phyloP scores from a whole-genome alignment of 805 yeast genomes.

The Candida anglica region DNA sequence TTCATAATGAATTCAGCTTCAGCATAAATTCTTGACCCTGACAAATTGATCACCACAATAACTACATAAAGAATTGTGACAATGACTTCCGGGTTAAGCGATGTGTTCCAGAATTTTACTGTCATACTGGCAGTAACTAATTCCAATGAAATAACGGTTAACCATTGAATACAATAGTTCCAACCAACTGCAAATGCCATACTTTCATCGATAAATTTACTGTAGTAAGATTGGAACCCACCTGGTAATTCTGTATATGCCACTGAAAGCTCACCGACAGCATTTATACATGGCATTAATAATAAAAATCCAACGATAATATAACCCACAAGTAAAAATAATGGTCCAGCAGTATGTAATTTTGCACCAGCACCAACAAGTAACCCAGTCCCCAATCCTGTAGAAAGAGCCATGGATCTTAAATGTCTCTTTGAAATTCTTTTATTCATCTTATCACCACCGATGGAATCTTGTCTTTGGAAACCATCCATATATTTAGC shows the following conservation, averaged over 20 bases:
- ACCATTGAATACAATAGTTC: conserved; percentile 31
- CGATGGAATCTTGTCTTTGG: conserved; percentile 1
- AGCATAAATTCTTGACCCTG: conserved; percentile 25
- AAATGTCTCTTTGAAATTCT: conserved; percentile 18
- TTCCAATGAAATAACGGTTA: conserved; percentile 22
- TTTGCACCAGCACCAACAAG: conserved; percentile 26
- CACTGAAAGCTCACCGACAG: conserved; percentile 23
- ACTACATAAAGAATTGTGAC: conserved; percentile 21
- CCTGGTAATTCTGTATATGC: conserved; percentile 23
- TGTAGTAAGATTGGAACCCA: conserved; percentile 24
- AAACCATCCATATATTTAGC: conserved; percentile 1
- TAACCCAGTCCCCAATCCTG: conserved; percentile 29
- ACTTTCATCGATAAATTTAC: conserved; percentile 32
- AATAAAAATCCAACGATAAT: conserved; percentile 15
- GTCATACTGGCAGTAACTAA: conserved; percentile 24
- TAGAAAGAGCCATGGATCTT: conserved; percentile 23
- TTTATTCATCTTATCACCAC: conserved; percentile 1
- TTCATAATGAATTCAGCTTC: conserved; percentile 28
- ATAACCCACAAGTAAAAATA: conserved; percentile 10
- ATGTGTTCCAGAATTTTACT: conserved; percentile 19
- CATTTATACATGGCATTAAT: conserved; percentile 23
- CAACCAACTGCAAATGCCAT: conserved; percentile 36
- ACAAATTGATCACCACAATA: conserved; percentile 18
- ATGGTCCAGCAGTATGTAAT: conserved; percentile 21
- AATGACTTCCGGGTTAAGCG: conserved; percentile 15